These are phyloP conservation scores for Cordyceps cateniannulata DNA, from an alignment of 2,329 filamentous ascomycete genomes.

Conservation along the genomic window DNA sequence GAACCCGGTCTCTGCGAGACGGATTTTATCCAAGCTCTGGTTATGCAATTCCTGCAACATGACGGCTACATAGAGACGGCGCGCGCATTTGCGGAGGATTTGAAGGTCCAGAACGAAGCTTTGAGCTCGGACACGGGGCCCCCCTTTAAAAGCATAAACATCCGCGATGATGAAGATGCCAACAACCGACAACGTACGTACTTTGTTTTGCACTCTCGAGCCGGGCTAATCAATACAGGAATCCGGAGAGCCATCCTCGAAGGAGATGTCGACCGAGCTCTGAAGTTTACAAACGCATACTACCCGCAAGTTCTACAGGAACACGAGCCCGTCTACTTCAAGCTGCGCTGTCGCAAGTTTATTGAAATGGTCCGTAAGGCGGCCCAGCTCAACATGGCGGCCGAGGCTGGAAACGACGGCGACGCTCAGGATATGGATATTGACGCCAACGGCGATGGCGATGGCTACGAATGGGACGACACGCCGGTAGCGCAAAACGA, in stretches of 20 bases:
- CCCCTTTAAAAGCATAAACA: constrained; percentile 53
- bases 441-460: constrained; percentile 46
- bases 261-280: constrained; percentile 83
- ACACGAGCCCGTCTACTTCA: constrained; percentile 82
- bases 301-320: constrained; percentile 76
- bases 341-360: constrained; percentile 82
- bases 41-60: constrained; percentile 83
- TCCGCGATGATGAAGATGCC: constrained; percentile 79
- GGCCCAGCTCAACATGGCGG: constrained; percentile 53
- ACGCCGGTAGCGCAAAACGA: constrained; percentile 14
- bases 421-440: constrained; percentile 47
- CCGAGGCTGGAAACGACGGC: constrained; percentile 33
- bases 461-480: constrained; percentile 48
- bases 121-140: constrained; percentile 52
- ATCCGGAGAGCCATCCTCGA: constrained; percentile 84
- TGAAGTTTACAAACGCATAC: constrained; percentile 71
- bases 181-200: constrained; percentile 74
- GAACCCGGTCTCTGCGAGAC: constrained; percentile 64
- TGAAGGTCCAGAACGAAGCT: constrained; percentile 65
- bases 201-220: too few species aligned
- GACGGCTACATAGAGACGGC: constrained; percentile 95
- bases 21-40: constrained; percentile 71
- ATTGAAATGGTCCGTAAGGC: constrained; percentile 85
- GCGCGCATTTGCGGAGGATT: constrained; percentile 77
- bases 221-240: constrained; percentile 41